Evolutionary conservation across 768 basidiomycete genomes (phyloP).

Genomic region (Cystofilobasidium bisporidii): DNA sequence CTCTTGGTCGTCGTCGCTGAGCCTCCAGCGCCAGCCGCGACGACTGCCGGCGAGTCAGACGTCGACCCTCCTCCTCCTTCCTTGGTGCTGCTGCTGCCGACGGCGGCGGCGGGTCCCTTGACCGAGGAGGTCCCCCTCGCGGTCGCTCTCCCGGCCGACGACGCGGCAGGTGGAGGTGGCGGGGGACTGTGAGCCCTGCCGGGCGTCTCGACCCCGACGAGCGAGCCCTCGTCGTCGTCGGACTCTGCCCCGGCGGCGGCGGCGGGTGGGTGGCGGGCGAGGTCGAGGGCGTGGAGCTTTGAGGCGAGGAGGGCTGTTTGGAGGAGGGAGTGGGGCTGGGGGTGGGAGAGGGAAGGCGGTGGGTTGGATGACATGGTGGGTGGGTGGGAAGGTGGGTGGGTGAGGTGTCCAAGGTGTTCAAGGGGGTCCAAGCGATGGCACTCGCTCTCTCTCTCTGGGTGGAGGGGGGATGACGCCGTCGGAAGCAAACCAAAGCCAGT

Average conservation of each 20-base stretch:
- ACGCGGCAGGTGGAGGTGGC: background rate
- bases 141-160: no score
- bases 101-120: no score
- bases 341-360: conserved; percentile 2
- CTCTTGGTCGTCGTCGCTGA: no score
- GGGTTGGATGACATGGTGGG: background rate
- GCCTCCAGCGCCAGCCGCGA: no score
- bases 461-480: no score
- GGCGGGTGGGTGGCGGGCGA: background rate
- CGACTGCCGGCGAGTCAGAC: no score
- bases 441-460: no score
- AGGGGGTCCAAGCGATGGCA: no score
- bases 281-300: conserved; percentile 21
- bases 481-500: no score
- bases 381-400: background rate
- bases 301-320: conserved; percentile 27
- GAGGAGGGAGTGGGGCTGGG: conserved; percentile 22
- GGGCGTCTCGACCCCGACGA: conserved; percentile 27
- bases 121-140: no score
- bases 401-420: background rate
- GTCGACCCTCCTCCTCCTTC: no score
- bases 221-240: conserved; percentile 9
- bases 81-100: no score
- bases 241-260: background rate
- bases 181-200: background rate